These are phyloP conservation scores for Dothiorella sarmentorum DNA, from an alignment of 2,329 filamentous ascomycete genomes.

Conservation along the genomic window DNA sequence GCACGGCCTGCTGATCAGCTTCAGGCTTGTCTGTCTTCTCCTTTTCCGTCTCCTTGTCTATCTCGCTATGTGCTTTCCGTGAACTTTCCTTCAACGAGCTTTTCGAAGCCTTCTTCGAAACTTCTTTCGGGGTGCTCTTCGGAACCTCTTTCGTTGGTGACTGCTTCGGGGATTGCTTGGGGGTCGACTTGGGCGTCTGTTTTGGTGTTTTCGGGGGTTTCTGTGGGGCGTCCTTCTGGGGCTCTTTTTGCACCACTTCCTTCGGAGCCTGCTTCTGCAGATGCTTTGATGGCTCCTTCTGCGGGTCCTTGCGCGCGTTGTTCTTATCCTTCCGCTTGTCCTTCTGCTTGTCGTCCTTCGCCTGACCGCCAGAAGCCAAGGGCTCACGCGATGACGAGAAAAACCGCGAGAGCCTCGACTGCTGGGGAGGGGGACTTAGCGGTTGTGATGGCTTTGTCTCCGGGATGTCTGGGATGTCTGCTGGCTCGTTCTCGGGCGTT, in stretches of 20 bases:
- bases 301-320: not conserved
- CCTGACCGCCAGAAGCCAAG: not conserved
- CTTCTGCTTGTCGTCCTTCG: slow-evolving; percentile 4
- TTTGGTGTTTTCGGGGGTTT: not conserved
- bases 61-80: not conserved
- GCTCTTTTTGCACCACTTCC: not conserved
- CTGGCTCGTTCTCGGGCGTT: slow-evolving; percentile 42
- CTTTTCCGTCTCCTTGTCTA: slow-evolving; percentile 9
- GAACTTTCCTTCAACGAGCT: not conserved
- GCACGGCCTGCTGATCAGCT: slow-evolving; percentile 13
- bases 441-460: slow-evolving; percentile 20
- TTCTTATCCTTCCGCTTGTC: slow-evolving; percentile 1
- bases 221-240: not conserved
- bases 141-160: not conserved
- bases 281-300: not conserved
- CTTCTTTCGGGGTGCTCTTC: not conserved
- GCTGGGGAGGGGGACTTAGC: not conserved
- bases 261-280: slow-evolving; percentile 7
- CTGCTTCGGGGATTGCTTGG: not conserved
- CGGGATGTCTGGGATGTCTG: slow-evolving; percentile 25
- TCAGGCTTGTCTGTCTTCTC: slow-evolving; percentile 11
- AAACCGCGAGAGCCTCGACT: slow-evolving; percentile 26
- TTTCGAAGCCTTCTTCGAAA: not conserved
- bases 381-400: slow-evolving; percentile 11
- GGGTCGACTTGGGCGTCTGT: not conserved